Evolutionary conservation across 2,329 filamentous ascomycete species (phyloP), one percentile per base, ranked within the genome.

Genomic region (Orbilia quercus): DNA sequence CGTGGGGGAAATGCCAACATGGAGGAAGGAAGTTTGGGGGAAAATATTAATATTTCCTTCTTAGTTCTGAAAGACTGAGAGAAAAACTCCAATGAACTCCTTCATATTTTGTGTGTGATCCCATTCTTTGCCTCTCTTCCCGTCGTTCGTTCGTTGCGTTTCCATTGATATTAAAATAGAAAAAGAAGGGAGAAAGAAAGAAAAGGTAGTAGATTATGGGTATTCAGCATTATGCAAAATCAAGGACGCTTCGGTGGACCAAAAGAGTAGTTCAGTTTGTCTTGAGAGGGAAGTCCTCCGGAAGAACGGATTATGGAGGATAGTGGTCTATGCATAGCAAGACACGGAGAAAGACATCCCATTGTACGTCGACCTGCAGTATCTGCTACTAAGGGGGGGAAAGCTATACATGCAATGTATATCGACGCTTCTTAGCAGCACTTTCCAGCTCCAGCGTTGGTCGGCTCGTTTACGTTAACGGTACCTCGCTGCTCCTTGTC

Each of bases 51-150:
- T n/a, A n/a, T 66, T 73, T 66, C 60, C 51, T 57, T n/a, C n/a
- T 51, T 60, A 60, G 60, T 47, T 62, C 69, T n/a, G 50, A 64
- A 73, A 60, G 63, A 66, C 54, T 55, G 38, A 71, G 38, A 71
- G 53, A 66, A 73, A 72, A 73, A 73, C 69, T 73, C 69, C 69
- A 55, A 66, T 60, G 60, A 73, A 73, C 69, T 73, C 69, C 69
- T 66, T 73, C 69, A 60, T 44, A 64, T 55, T 73, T n/a, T n/a
- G n/a, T n/a, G n/a, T n/a, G n/a, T 63, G 65, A 54, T 54, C 54
- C 45, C 51, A 38, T 62, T 66, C 60, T 54, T 66, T 47, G 23
- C 59, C 53, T 25, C 31, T 45, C 50, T 45, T 47, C 42, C 48
- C 25, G 47, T 45, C 42, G 51, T 31, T 48, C 60, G 40, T 73